phyloP scores from a whole-genome alignment of 768 basidiomycete genomes.

The Imleria badia region DNA sequence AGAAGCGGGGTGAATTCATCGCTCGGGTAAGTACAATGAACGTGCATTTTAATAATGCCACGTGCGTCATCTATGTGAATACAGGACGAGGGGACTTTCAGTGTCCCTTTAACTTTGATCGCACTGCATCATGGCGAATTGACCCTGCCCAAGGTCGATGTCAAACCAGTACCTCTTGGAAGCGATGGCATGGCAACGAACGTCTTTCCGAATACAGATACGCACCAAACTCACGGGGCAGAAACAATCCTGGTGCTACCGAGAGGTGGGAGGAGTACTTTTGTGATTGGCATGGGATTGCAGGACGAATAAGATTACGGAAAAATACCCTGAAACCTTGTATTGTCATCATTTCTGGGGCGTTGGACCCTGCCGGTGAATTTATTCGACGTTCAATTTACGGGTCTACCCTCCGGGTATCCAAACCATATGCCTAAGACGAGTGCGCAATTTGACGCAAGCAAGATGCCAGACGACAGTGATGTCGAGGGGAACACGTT shows the following conservation, averaged over 20 bases:
- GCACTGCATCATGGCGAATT: slow-evolving; percentile 85
- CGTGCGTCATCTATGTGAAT: slow-evolving; percentile 2
- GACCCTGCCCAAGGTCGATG: slow-evolving; percentile 66
- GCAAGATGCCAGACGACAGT: slow-evolving; percentile 57
- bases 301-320: slow-evolving; percentile 14
- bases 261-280: slow-evolving; percentile 77
- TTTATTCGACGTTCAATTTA: background rate
- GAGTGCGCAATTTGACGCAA: slow-evolving; percentile 50
- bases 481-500: slow-evolving; percentile 81
- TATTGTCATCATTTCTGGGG: background rate
- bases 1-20: slow-evolving; percentile 79
- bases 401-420: slow-evolving; percentile 38
- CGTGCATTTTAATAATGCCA: background rate
- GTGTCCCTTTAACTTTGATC: slow-evolving; percentile 72
- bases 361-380: background rate
- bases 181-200: slow-evolving; percentile 58
- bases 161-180: slow-evolving; percentile 57
- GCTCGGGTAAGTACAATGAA: slow-evolving; percentile 53
- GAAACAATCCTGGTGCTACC: slow-evolving; percentile 81
- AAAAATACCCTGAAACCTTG: no score
- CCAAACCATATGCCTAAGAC: slow-evolving; percentile 58
- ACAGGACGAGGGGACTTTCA: slow-evolving; percentile 62
- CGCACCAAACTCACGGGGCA: slow-evolving; percentile 83
- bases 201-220: slow-evolving; percentile 66
- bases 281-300: slow-evolving; percentile 71